A percentile compares a stretch with the other conserved stretches of the same genome.
Evolutionary conservation across 352 stramenopile species (phyloP).

Genomic region (Globisporangium polare): DNA sequence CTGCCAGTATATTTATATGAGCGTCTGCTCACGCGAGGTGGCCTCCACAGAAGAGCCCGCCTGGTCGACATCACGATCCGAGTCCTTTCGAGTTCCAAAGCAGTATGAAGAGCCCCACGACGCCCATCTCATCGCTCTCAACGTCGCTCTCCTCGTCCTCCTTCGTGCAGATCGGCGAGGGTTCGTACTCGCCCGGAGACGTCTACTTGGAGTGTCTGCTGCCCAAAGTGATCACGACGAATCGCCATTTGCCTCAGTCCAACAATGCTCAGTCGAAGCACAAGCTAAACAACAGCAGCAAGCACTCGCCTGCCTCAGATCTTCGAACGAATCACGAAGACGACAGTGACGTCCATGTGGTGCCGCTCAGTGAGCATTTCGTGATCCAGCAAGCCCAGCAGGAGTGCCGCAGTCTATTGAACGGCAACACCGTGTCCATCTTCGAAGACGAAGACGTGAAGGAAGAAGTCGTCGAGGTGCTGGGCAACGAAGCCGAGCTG

Average conservation of each 20-base stretch:
- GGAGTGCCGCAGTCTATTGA: slow-evolving; percentile 57
- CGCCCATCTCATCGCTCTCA: slow-evolving; percentile 17
- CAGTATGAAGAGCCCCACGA: slow-evolving; percentile 14
- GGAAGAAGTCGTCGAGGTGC: slow-evolving; percentile 73
- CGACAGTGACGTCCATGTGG: slow-evolving; percentile 21
- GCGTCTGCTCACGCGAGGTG: neutral
- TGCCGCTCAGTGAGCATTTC: slow-evolving; percentile 48
- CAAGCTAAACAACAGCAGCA: neutral
- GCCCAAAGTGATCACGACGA: slow-evolving; percentile 21
- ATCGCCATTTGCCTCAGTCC: neutral
- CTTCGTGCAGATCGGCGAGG: slow-evolving; percentile 47
- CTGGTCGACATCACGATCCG: neutral
- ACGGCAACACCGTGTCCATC: slow-evolving; percentile 62
- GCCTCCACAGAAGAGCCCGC: neutral
- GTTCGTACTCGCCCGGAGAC: slow-evolving; percentile 53
- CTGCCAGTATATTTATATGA: neutral
- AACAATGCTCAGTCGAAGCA: neutral
- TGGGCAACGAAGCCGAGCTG: slow-evolving; percentile 62
- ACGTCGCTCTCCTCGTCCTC: slow-evolving; percentile 25
- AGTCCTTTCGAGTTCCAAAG: neutral
- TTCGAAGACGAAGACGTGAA: slow-evolving; percentile 74
- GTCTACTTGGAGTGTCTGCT: slow-evolving; percentile 58
- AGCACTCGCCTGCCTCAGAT: neutral
- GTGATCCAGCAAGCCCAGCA: slow-evolving; percentile 48
- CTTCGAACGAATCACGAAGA: slow-evolving; percentile 1